Percentiles rank a stretch among this genome's conserved stretches.
Conservation (phyloP, 1,284 basidiomycete species). For the Malassezia caprae region DNA sequence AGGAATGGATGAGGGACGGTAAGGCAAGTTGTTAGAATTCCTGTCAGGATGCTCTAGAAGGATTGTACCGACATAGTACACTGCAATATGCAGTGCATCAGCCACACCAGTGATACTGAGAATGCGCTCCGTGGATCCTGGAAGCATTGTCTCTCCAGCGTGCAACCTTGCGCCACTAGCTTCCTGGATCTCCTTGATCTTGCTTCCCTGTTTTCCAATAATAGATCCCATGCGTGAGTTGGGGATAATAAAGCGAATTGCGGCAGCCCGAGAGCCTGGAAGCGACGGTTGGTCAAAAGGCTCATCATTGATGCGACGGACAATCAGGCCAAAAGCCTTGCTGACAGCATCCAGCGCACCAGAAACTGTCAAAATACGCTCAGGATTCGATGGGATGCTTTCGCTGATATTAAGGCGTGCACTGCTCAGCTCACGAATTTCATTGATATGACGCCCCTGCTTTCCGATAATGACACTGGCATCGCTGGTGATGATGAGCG, state of each 20-base stretch:
- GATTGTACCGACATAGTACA: slow-evolving; percentile 96
- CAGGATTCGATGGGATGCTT: slow-evolving; percentile 66
- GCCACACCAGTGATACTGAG: slow-evolving; percentile 95
- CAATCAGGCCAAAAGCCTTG: slow-evolving; percentile 97
- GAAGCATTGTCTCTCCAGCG: slow-evolving; percentile 94
- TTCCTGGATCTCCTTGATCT: slow-evolving; percentile 99
- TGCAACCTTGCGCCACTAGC: slow-evolving; percentile 91
- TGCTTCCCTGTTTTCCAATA: slow-evolving; percentile 91
- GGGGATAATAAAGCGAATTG: slow-evolving; percentile 93
- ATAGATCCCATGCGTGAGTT: slow-evolving; percentile 99
- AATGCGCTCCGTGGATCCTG: slow-evolving; percentile 86
- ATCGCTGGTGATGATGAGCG: slow-evolving; percentile 92
- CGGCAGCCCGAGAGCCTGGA: slow-evolving; percentile 91
- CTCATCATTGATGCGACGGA: slow-evolving; percentile 97
- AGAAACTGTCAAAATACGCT: slow-evolving; percentile 91
- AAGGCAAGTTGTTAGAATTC: slow-evolving; percentile 45
- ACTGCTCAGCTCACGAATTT: slow-evolving; percentile 93
- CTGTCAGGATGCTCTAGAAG: slow-evolving; percentile 82
- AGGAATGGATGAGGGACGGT: slow-evolving; percentile 39
- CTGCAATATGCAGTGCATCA: slow-evolving; percentile 99
- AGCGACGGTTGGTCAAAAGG: slow-evolving; percentile 95
- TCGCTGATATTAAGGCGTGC: slow-evolving; percentile 56
- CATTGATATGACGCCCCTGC: slow-evolving; percentile 89
- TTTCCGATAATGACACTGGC: slow-evolving; percentile 99
- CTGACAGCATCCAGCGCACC: slow-evolving; percentile 96